Percentiles rank a stretch among this genome's conserved stretches.
These are phyloP conservation scores for Amaranthus tricolor DNA, from an alignment of 179 eudicot species.

Conservation along the genomic window DNA sequence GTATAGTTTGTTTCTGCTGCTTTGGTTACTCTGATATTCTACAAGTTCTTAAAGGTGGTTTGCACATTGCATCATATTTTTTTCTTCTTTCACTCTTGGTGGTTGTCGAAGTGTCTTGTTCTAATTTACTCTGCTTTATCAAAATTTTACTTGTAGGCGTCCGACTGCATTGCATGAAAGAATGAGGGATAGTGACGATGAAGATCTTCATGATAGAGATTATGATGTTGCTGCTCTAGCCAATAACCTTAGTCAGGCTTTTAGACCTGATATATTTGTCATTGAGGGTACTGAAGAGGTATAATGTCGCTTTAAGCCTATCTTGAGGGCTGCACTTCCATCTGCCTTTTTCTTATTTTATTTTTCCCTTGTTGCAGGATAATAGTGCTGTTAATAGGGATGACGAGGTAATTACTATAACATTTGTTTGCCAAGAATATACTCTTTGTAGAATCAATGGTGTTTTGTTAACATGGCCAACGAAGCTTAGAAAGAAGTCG, in stretches of 20 bases:
- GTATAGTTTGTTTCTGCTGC: conserved; percentile 8
- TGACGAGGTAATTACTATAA: conserved; percentile 65
- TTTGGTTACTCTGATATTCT: not conserved
- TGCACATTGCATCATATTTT: not conserved
- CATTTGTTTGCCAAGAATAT: not conserved
- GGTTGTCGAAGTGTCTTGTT: not conserved
- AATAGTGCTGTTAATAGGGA: conserved; percentile 67
- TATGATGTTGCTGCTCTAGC: conserved; percentile 91
- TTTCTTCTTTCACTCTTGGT: conserved; percentile 2
- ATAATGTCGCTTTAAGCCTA: conserved; percentile 16
- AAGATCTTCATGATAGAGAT: conserved; percentile 85
- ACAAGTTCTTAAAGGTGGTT: not conserved
- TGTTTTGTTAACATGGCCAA: not conserved
- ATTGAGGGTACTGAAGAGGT: conserved; percentile 77
- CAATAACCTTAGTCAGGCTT: conserved; percentile 88
- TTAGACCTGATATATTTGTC: conserved; percentile 62
- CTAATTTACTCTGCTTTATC: not conserved
- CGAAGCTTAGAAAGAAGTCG: not conserved
- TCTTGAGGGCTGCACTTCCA: not conserved
- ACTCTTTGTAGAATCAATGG: not conserved
- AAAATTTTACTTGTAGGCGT: conserved; percentile 49
- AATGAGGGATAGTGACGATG: conserved; percentile 92
- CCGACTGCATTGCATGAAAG: conserved; percentile 92
- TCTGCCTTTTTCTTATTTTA: conserved; percentile 6
- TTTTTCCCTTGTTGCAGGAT: conserved; percentile 47